Evolutionary conservation across 306 rosid species (phyloP), one percentile per base, ranked within the genome.

Genomic region (Luffa acutangula): DNA sequence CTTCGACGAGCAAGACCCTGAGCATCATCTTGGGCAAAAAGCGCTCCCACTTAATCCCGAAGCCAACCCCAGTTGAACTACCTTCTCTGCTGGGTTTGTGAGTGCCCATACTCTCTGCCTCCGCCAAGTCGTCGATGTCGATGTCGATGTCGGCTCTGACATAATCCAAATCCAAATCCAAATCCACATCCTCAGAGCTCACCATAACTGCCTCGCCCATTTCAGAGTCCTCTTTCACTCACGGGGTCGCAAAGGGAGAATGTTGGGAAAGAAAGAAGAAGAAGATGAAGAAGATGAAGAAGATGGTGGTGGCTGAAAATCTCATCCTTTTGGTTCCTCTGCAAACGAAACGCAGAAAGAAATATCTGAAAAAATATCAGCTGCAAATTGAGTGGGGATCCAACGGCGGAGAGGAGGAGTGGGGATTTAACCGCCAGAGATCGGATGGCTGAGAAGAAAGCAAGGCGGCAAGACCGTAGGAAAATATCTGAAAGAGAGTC

Each of bases 1-100:
- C 90, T 82, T 96, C 99, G 42, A 91, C 97, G 78, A 96, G 83
- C 60, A 96, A 81, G 2, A 96, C 97, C 76, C 97, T 89, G 81
- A 96, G 62, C 82, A 42, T 81, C 94, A 91, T 91, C 78, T 59
- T 86, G 3, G 92, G 96, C 85, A 93, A 76, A 58, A 95, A 85
- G 39, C 83, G 90, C 74, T 93, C 97, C 97, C 99, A 95, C 82
- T 84, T 83, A 86, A 91, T 70, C 76, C 76, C 54, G 7, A 81
- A 5, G 62, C 86, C 87, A 65, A 86, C 82, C 21, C 93, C 95
- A 67, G 74, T 81, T 56, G 89, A 85, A 66, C 84, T 88, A 9
- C 78, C 84, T 12, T 80, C 92, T 15, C 49, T 81, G 39, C 66
- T 86, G 79, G 78, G 84, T 62, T 63, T 72, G 75, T 81, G 81